phyloP scores from a whole-genome alignment of 2,329 filamentous ascomycete genomes.

The Fusarium pseudonygamai region DNA sequence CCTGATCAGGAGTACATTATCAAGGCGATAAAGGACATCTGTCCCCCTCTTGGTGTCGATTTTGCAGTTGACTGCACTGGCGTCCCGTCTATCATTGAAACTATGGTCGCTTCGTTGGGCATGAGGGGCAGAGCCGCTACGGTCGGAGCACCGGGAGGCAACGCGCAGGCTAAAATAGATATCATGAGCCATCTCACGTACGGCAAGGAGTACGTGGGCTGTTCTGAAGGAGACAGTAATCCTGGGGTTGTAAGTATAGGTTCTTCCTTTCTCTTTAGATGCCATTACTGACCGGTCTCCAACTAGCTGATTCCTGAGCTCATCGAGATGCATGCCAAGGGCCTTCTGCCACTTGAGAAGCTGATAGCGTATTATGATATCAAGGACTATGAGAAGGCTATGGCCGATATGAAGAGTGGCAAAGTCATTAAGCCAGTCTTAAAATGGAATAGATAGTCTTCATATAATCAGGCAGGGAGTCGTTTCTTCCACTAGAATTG shows the following conservation, averaged over 20 bases:
- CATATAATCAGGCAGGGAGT: rapidly evolving
- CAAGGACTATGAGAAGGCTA: background rate
- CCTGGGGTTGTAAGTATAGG: background rate
- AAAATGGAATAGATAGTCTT: background rate
- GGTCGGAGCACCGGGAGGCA: slow-evolving; percentile 10
- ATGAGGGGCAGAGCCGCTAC: slow-evolving; percentile 20
- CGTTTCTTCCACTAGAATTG: background rate
- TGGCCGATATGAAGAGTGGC: slow-evolving; percentile 1
- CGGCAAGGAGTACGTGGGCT: slow-evolving; percentile 27
- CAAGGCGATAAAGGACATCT: background rate
- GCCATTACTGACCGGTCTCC: background rate
- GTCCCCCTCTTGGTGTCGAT: slow-evolving; percentile 8
- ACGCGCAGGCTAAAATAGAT: slow-evolving; percentile 1
- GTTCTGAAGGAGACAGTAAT: slow-evolving; percentile 18
- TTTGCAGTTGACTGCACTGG: slow-evolving; percentile 33
- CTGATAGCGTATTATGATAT: slow-evolving; percentile 3
- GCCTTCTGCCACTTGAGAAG: background rate
- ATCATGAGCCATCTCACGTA: slow-evolving; percentile 14
- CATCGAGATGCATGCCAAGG: background rate
- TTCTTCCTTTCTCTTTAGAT: rapidly evolving
- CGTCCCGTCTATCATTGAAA: slow-evolving; percentile 12
- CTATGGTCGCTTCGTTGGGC: slow-evolving; percentile 6
- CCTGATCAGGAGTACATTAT: background rate
- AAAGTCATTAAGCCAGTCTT: background rate
- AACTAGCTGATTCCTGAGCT: slow-evolving; percentile 6